These are phyloP conservation scores for Pyricularia sp. DNA, from an alignment of 2,329 filamentous ascomycete species.

Conservation along the genomic window DNA sequence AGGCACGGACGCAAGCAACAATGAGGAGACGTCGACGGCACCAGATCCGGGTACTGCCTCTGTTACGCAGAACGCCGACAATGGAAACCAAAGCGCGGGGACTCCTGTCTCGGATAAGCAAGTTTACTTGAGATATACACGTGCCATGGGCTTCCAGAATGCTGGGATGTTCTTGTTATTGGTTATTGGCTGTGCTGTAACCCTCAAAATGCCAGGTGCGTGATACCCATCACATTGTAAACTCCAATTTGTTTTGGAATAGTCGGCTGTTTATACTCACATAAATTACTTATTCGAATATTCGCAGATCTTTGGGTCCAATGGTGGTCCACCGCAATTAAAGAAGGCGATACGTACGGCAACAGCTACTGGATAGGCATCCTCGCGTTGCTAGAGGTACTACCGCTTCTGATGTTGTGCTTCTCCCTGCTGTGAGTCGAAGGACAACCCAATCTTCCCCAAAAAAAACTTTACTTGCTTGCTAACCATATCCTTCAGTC, in stretches of 20 bases:
- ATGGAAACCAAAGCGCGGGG: neutral
- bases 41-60: neutral
- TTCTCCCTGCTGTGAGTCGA: neutral
- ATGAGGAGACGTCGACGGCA: neutral
- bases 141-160: slow-evolving; percentile 1
- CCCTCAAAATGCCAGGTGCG: neutral
- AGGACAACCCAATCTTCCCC: neutral
- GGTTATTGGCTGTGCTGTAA: slow-evolving; percentile 1
- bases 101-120: slow-evolving; percentile 2
- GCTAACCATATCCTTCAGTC: neutral
- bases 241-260: too few relatives aligned
- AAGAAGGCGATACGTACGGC: neutral
- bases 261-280: neutral
- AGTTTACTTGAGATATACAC: slow-evolving; percentile 12
- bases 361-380: neutral
- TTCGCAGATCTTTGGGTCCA: slow-evolving; percentile 3
- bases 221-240: too few relatives aligned
- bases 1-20: neutral
- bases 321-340: neutral
- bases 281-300: neutral
- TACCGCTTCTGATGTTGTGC: neutral
- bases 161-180: slow-evolving; percentile 4
- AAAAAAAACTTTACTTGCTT: neutral
- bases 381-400: neutral
- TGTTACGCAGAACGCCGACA: neutral